Percentiles rank a stretch among this genome's conserved stretches.
Conservation (phyloP, 768 basidiomycete genomes). For the Mycena capillaripes region DNA sequence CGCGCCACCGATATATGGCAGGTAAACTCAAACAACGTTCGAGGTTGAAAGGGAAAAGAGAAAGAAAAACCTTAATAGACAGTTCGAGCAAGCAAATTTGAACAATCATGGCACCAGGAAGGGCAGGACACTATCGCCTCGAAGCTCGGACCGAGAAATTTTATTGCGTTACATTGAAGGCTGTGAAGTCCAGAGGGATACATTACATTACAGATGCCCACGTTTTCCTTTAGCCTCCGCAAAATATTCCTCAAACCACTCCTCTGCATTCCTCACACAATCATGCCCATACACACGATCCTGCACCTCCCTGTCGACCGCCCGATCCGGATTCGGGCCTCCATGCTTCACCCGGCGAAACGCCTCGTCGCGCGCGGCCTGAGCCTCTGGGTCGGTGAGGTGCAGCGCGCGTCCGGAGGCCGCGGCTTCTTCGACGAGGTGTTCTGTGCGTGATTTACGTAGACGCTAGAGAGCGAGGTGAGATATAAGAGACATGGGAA, state of each 20-base stretch:
- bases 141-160: too few species aligned
- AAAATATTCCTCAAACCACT: slow-evolving; percentile 27
- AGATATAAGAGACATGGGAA: too few species aligned
- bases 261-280: slow-evolving; percentile 36
- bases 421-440: slow-evolving; percentile 38
- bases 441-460: slow-evolving; percentile 38
- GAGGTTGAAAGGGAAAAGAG: too few species aligned
- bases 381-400: slow-evolving; percentile 35
- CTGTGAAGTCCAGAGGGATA: too few species aligned
- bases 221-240: background rate
- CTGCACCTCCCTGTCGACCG: slow-evolving; percentile 38
- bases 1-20: too few species aligned
- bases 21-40: too few species aligned
- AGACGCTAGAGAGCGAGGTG: slow-evolving; percentile 17
- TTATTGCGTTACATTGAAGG: too few species aligned
- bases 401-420: slow-evolving; percentile 34
- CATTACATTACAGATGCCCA: too few species aligned
- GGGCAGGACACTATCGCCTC: too few species aligned
- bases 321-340: slow-evolving; percentile 39
- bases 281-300: slow-evolving; percentile 40
- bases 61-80: too few species aligned
- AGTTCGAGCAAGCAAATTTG: too few species aligned
- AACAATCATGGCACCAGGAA: too few species aligned
- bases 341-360: slow-evolving; percentile 37
- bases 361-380: slow-evolving; percentile 39